Evolutionary conservation across 768 basidiomycete genomes (phyloP).

Genomic region (Collybia sp.): DNA sequence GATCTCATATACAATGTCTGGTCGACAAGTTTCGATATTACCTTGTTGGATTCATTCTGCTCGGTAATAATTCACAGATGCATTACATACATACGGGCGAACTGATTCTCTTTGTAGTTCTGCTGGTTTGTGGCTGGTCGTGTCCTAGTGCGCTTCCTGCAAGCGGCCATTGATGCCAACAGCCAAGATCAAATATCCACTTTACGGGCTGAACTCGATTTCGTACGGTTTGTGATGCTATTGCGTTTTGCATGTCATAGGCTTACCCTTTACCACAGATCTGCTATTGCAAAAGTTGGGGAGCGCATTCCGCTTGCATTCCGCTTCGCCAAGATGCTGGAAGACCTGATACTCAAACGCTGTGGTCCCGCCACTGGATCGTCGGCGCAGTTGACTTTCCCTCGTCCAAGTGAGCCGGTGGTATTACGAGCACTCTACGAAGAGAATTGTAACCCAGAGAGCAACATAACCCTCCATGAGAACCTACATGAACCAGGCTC

Average conservation of each 20-base stretch:
- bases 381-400: conserved; percentile 26
- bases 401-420: conserved; percentile 25
- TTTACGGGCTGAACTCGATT: conserved; percentile 59
- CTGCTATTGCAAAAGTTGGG: conserved; percentile 57
- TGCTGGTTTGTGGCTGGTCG: conserved; percentile 69
- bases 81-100: not conserved
- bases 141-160: conserved; percentile 62
- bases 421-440: conserved; percentile 26
- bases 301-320: conserved; percentile 64
- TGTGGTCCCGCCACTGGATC: conserved; percentile 27
- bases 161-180: conserved; percentile 55
- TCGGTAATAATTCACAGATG: conserved; percentile 38
- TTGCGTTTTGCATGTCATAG: not conserved
- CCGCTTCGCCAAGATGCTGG: conserved; percentile 54
- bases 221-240: conserved; percentile 48
- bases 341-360: conserved; percentile 36
- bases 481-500: conserved; percentile 29
- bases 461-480: conserved; percentile 24
- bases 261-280: conserved; percentile 25
- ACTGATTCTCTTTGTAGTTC: conserved; percentile 31
- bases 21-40: conserved; percentile 70
- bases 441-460: conserved; percentile 18
- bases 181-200: conserved; percentile 53
- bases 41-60: conserved; percentile 66
- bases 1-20: conserved; percentile 62